These are phyloP conservation scores for Barbarea vulgaris DNA, from an alignment of 345 rosid genomes.

Conservation along the genomic window DNA sequence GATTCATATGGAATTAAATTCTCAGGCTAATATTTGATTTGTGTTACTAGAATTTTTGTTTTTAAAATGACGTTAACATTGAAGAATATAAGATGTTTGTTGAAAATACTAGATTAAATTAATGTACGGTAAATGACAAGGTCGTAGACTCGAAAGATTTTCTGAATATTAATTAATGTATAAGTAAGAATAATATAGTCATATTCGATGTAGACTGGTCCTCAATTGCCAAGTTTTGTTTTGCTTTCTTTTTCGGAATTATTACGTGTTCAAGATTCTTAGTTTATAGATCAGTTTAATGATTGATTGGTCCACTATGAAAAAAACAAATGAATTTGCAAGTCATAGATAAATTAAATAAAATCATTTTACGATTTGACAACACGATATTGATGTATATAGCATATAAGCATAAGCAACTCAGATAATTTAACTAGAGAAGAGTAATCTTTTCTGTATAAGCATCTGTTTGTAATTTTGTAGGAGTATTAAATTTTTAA, in stretches of 20 bases:
- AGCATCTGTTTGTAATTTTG: background rate
- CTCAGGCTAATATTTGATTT: background rate
- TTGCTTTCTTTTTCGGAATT: constrained; percentile 11
- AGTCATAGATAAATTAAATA: constrained; percentile 1
- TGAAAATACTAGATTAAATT: constrained; percentile 19
- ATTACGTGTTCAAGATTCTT: constrained; percentile 3
- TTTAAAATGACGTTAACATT: background rate
- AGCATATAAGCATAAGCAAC: background rate
- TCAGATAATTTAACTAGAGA: background rate
- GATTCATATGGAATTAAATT: constrained; percentile 13
- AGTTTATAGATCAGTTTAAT: constrained; percentile 20
- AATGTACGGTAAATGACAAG: constrained; percentile 16
- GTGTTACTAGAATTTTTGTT: background rate
- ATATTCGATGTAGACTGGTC: constrained; percentile 21
- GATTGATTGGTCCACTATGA: constrained; percentile 19
- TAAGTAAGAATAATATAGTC: background rate
- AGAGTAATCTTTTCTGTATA: background rate
- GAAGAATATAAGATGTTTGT: background rate
- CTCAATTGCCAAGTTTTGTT: constrained; percentile 12
- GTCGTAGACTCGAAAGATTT: constrained; percentile 8
- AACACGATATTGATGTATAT: background rate
- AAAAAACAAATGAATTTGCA: background rate
- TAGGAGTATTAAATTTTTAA: too few species aligned
- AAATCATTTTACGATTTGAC: constrained; percentile 7
- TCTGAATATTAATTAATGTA: background rate